Evolutionary conservation across 1,284 basidiomycete genomes (phyloP), one percentile per base, ranked within the genome.

Genomic region (Neonothopanus nambi): DNA sequence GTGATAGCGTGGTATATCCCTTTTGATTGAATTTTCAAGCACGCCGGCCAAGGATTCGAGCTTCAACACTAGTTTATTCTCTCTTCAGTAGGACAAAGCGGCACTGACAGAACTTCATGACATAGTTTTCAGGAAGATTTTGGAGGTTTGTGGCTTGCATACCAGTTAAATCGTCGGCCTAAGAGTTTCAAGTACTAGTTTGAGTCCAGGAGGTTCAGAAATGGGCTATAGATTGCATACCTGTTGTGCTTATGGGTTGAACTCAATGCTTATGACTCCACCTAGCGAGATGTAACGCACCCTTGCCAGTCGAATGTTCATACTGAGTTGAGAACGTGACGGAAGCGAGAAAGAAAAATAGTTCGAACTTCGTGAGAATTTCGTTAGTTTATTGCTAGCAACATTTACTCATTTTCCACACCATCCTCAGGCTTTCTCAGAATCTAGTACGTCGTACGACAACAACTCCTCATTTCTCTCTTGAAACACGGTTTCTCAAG

Each of bases 1-100:
- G 89, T 93, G 65, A 95, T 73, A 5, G 85, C 79, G 66, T 96
- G 93, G 68, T 93, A 94, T 47, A 94, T 78, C 77, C 96, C 95
- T 97, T 49, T n/a, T 8, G 5, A 11, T 15, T 20, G 46, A n/a
- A n/a, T n/a, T n/a, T n/a, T n/a, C n/a, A n/a, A n/a, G n/a, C n/a
- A n/a, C n/a, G n/a, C n/a, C n/a, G n/a, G n/a, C n/a, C n/a, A n/a
- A n/a, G n/a, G n/a, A n/a, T n/a, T n/a, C 1, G 13, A 9, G 33
- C 13, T 12, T 35, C 4, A 41, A 30, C 9, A 13, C 30, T 13
- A 33, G 4, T 33, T 33, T 13, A 18, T 18, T 42, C 21, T n/a
- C 3, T 38, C n/a, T 5, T 33, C 13, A 44, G 17, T 13, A 47
- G 13, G 30, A 7, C 17, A 20, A 37, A 24, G 17, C 5, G 12